Conservation (phyloP, 1,284 basidiomycete genomes). For the Cutaneotrichosporon sp. region DNA sequence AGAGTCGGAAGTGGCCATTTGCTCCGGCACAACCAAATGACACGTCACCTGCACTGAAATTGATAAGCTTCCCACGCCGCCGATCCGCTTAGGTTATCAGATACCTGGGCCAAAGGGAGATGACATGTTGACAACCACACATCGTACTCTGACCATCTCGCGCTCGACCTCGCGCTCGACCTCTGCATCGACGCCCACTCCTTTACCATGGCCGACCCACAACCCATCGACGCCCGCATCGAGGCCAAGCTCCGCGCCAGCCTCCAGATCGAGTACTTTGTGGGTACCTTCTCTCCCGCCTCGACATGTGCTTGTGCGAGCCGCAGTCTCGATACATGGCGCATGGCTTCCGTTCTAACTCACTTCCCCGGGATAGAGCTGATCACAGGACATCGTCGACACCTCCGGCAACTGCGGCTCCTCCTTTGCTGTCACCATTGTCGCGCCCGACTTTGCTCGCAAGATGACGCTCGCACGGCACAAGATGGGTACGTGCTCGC, state of each 20-base stretch:
- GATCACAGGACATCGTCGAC: slow-evolving; percentile 28
- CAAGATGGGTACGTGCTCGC: slow-evolving; percentile 46
- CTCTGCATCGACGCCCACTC: background rate
- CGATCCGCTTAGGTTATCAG: slow-evolving; percentile 1
- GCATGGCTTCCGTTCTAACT: background rate
- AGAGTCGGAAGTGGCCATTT: slow-evolving; percentile 3
- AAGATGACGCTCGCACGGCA: slow-evolving; percentile 52
- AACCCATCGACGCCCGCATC: slow-evolving; percentile 22
- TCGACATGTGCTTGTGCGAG: too few species aligned
- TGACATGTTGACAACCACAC: background rate
- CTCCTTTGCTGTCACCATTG: slow-evolving; percentile 50
- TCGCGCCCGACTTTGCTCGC: slow-evolving; percentile 50
- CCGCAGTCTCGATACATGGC: too few species aligned
- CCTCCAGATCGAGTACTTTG: slow-evolving; percentile 21
- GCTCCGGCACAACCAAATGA: slow-evolving; percentile 3
- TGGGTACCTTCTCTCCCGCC: slow-evolving; percentile 7
- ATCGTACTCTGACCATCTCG: too few species aligned
- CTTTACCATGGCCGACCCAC: slow-evolving; percentile 4
- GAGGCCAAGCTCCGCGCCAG: slow-evolving; percentile 24
- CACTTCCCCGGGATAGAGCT: background rate
- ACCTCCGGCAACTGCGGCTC: slow-evolving; percentile 54
- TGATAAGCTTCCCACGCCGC: background rate
- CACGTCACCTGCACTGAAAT: background rate
- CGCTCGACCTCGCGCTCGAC: background rate
- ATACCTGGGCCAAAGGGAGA: background rate